Evolutionary conservation across 2,329 filamentous ascomycete genomes (phyloP).

Genomic region (Exserohilum turcica): DNA sequence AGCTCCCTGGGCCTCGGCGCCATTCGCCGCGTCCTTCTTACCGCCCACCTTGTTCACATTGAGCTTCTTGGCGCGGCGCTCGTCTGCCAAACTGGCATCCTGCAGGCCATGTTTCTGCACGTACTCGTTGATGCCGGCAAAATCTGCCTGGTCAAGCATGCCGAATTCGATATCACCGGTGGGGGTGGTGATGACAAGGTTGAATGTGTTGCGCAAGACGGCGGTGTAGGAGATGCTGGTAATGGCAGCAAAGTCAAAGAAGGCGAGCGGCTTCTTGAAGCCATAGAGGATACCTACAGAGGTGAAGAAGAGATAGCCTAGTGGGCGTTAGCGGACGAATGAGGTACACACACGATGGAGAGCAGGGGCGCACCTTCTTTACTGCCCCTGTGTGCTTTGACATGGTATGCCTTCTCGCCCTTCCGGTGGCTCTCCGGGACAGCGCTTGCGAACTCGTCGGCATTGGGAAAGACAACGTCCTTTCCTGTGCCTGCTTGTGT

Average conservation of each 20-base stretch:
- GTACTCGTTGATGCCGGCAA: constrained; percentile 65
- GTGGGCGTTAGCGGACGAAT: constrained; percentile 14
- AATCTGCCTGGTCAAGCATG: constrained; percentile 70
- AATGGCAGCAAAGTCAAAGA: constrained; percentile 65
- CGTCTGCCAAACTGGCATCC: constrained; percentile 66
- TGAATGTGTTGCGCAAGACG: constrained; percentile 69
- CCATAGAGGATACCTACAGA: constrained; percentile 66
- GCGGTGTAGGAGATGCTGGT: constrained; percentile 67
- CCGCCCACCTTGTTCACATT: constrained; percentile 53
- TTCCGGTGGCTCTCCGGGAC: constrained; percentile 66
- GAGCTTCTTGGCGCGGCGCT: constrained; percentile 63
- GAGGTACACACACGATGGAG: not conserved
- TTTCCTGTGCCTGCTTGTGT: constrained; percentile 55
- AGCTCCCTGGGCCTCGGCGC: constrained; percentile 5
- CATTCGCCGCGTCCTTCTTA: constrained; percentile 30
- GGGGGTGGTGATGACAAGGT: constrained; percentile 62
- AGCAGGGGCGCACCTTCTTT: constrained; percentile 62
- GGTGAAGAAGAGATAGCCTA: constrained; percentile 68
- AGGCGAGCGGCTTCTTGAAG: constrained; percentile 68
- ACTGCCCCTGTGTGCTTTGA: constrained; percentile 67
- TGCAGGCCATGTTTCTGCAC: constrained; percentile 65
- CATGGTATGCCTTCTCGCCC: constrained; percentile 66
- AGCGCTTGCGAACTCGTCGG: constrained; percentile 64
- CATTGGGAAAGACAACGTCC: constrained; percentile 57
- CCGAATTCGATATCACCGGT: constrained; percentile 65